Conservation (phyloP, 805 yeast genomes). For the Pichia eremophila region DNA sequence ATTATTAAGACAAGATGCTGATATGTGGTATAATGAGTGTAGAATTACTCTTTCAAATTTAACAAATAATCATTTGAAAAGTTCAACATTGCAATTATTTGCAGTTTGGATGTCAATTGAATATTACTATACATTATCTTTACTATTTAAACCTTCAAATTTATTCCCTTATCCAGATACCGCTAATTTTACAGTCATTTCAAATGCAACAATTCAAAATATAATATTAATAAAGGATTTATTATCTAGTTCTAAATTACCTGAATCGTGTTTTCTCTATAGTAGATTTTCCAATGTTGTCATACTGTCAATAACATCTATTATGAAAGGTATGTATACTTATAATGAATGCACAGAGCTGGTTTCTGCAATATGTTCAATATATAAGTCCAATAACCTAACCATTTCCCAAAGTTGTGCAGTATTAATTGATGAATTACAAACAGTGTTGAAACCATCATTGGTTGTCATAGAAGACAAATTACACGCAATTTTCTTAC, state of each 20-base stretch:
- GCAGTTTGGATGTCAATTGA: conserved; percentile 31
- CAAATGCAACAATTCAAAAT: conserved; percentile 7
- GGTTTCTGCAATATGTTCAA: background rate
- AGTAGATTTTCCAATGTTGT: conserved; percentile 26
- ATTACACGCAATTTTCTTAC: background rate
- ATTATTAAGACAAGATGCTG: conserved; percentile 28
- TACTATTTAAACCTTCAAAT: conserved; percentile 41
- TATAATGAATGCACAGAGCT: background rate
- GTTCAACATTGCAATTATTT: conserved; percentile 22
- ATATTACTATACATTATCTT: conserved; percentile 37
- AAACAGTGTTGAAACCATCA: too few relatives aligned
- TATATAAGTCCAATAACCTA: background rate
- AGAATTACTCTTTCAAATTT: conserved; percentile 13
- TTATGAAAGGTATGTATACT: conserved; percentile 4
- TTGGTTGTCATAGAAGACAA: too few relatives aligned
- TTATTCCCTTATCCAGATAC: conserved; percentile 36
- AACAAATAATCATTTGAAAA: background rate
- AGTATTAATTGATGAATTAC: background rate
- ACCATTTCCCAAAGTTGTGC: background rate
- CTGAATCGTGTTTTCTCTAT: conserved; percentile 21
- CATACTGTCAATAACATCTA: background rate
- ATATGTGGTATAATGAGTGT: conserved; percentile 27
- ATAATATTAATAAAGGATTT: conserved; percentile 1
- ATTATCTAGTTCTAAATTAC: background rate
- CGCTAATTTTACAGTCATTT: conserved; percentile 24